Percentiles rank a stretch among this genome's conserved stretches.
Conservation (phyloP, 768 basidiomycete genomes). For the Cyclocybe cylindracea region DNA sequence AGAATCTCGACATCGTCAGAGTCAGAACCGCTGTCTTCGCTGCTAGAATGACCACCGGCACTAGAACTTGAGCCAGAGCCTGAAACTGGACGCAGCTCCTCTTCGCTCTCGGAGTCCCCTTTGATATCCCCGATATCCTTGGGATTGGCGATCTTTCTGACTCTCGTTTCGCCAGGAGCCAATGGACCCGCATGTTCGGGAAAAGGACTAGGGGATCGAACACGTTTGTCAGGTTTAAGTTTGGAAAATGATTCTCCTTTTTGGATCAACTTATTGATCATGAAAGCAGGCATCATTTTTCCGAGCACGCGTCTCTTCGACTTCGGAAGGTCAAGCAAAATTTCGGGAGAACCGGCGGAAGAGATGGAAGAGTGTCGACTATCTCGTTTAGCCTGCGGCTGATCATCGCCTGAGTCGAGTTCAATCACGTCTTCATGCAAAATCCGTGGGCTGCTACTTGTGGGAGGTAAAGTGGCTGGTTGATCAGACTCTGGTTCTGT, state of each 20-base stretch:
- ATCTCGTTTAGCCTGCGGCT: not conserved
- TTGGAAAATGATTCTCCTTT: slow-evolving; percentile 13
- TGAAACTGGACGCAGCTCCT: slow-evolving; percentile 21
- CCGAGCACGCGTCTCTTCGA: not conserved
- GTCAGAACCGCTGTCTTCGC: slow-evolving; percentile 28
- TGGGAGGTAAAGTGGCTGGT: no score
- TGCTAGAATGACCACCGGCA: slow-evolving; percentile 20
- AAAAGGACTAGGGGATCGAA: slow-evolving; percentile 3
- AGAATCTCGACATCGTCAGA: slow-evolving; percentile 14
- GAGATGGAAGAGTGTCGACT: not conserved
- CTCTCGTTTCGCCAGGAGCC: slow-evolving; percentile 53
- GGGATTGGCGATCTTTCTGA: slow-evolving; percentile 32
- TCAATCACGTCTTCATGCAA: not conserved
- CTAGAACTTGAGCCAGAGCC: slow-evolving; percentile 21
- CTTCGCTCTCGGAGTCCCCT: slow-evolving; percentile 63
- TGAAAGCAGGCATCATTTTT: slow-evolving; percentile 7
- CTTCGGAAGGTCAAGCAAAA: not conserved
- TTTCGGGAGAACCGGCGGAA: not conserved
- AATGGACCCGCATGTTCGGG: slow-evolving; percentile 36
- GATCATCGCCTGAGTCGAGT: slow-evolving; percentile 1
- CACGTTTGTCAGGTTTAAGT: slow-evolving; percentile 8
- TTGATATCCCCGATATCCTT: slow-evolving; percentile 41
- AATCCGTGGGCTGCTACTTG: no score
- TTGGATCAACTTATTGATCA: slow-evolving; percentile 4
- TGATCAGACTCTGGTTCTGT: not conserved